Base-by-base conservation (phyloP, 441 rosid genomes). In the Adansonia gregorii region DNA sequence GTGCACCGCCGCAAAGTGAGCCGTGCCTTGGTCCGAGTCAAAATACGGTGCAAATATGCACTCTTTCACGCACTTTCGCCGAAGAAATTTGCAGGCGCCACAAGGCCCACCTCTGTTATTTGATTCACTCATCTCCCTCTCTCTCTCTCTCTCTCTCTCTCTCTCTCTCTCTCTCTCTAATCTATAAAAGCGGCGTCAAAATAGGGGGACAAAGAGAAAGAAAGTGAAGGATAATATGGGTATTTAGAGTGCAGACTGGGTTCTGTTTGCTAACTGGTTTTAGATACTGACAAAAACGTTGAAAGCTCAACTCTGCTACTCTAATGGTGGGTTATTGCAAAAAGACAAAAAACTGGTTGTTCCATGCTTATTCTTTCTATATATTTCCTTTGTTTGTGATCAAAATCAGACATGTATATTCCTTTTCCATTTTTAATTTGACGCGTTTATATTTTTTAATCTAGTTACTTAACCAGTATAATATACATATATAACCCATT, bases 1-100 rank as follows among this genome's bases (percentile, higher is more conserved):
- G 77, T 90, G 98, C n/a, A 92, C 95, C 0, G 95, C 94, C 0
- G 97, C 97, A 64, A 94, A 92, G 64, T 86, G 89, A 27, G 90
- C 65, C 3, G 94, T 81, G 8, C 95, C 97, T 79, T 92, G 95
- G 46, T 94, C 95, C 45, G 95, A 80, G 78, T 94, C 95, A 75
- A 92, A 94, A 56, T 94, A 92, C 0, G 97, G 97, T 54, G 94
- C 95, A 75, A 92, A 92, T 20, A 92, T 85, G 78, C 98, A 94
- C 3, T 90, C 93, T 76, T 80, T 85, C 56, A 89, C 87, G 22
- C 97, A 94, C 79, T 94, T 94, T 63, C 93, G 82, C 79, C 97
- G 73, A 6, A 94, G 87, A 80, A 92, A 91, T 85, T 92, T 92
- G 88, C 95, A 94, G 3, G 97, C 98, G 15, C 95, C 95, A 59